These are phyloP conservation scores for Debaryomyces singareniensis DNA, from an alignment of 1,139 yeast species.

Conservation along the genomic window DNA sequence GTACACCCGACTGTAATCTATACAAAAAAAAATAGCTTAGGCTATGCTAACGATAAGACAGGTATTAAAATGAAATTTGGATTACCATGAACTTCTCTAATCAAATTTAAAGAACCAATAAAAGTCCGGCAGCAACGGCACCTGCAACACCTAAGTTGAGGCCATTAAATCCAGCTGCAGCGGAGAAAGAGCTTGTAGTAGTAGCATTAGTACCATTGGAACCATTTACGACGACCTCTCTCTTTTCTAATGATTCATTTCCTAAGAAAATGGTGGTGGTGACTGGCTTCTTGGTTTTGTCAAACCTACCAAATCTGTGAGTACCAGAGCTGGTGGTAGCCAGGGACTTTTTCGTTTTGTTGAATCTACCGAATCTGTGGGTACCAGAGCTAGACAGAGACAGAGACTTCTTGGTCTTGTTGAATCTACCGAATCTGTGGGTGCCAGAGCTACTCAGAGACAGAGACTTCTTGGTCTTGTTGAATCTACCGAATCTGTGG, in stretches of 20 bases:
- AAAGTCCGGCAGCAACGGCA: slow-evolving; percentile 28
- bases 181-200: slow-evolving; percentile 11
- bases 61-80: too few relatives aligned
- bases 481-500: slow-evolving; percentile 36
- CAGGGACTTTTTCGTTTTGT: slow-evolving; percentile 26
- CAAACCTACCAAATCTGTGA: slow-evolving; percentile 37
- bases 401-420: slow-evolving; percentile 25
- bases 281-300: slow-evolving; percentile 28
- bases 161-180: slow-evolving; percentile 16
- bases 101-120: slow-evolving; percentile 8
- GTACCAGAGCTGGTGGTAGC: slow-evolving; percentile 35
- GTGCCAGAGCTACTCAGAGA: slow-evolving; percentile 32
- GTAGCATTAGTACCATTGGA: slow-evolving; percentile 8
- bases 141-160: slow-evolving; percentile 28
- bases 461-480: slow-evolving; percentile 25
- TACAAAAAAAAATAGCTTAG: too few relatives aligned
- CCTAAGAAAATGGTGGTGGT: slow-evolving; percentile 22
- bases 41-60: too few relatives aligned
- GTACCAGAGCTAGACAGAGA: slow-evolving; percentile 35
- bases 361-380: slow-evolving; percentile 37
- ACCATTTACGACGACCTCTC: slow-evolving; percentile 1
- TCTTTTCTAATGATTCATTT: slow-evolving; percentile 24
- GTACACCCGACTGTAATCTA: too few relatives aligned
- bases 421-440: slow-evolving; percentile 36
- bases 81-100: too few relatives aligned